Base-by-base conservation (phyloP, 2,329 filamentous ascomycete species). In the Fusarium sp. region DNA sequence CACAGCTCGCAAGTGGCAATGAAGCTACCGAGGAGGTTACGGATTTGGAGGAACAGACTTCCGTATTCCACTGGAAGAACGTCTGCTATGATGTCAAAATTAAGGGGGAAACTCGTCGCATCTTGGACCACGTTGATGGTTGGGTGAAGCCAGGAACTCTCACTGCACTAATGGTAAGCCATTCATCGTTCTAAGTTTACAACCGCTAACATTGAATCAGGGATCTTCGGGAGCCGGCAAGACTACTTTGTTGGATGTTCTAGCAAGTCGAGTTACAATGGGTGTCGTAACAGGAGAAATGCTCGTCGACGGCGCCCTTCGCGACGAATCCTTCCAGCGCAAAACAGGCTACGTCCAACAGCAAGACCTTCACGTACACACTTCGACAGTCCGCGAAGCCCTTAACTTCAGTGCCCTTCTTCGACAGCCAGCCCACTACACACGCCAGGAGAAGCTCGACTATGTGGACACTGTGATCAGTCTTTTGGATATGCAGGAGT, bases 321-420 rank as follows among this genome's bases (percentile, higher is more conserved):
- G 92, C 32, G 92, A 94, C 70, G 84, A 85, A 12, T 93, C 91
- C 0, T 97, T 97, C 85, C 93, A 96, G 78, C 90, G 93, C 60
- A 94, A 94, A 81, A 95, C 92, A 0, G 93, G 93, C 40, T 96
- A 96, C 72, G 93, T 94, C 25, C 92, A 96, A 76, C 93, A 97
- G 78, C 92, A 96, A 76, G 94, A 97, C 85, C 85, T 97, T 7
- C 94, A 97, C 77, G 84, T 95, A 32, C 84, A 90, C 22, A 96
- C 93, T 0, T 88, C 90, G 1, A 97, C 94, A 0, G 93, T 97
- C 29, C 90, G 94, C 62, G 94, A 97, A 79, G 93, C 93, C 11
- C 85, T 97, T 25, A 87, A 88, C 65, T 97, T 97, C 79, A 93
- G 90, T 74, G 94, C 94, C 16, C 79, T 94, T 14, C 89, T 97